Evolutionary conservation across 768 basidiomycete genomes (phyloP), one percentile per base, ranked within the genome.

Genomic region (Rhodotorula graminis): DNA sequence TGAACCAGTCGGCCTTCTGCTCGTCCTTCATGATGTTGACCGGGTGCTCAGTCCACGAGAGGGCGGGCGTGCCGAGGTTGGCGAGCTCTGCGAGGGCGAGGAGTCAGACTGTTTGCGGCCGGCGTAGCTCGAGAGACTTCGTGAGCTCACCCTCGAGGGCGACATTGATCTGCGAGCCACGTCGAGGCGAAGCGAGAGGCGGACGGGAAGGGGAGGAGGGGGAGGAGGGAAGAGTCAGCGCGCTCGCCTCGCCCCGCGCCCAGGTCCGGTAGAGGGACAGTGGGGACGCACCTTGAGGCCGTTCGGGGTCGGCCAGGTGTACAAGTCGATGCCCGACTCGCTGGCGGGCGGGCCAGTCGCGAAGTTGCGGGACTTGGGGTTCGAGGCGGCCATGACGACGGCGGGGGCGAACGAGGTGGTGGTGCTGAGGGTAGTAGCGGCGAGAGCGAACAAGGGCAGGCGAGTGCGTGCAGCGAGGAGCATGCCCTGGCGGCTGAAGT

Each of bases 1-100:
- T 63, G 67, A 61, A 68, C 63, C 60, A 91, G 0, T 85, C 85
- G 78, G 90, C 87, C 82, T 93, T 93, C 82, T 93, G 91, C n/a
- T 83, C 82, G 77, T 88, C 88, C 72, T 85, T 86, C 23, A 79
- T 80, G 73, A 93, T 83, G 69, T 86, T 82, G 75, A 93, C 84
- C 57, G 79, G 83, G 71, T 73, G 64, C 23, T 62, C 61, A 1
- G 57, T 69, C 42, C 37, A 73, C 25, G 57, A 25, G 72, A 69
- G 50, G 25, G 25, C 47, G 3, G 60, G 49, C 5, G 56, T 57
- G n/a, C 72, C 68, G 31, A 69, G 53, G 2, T 60, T 55, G 23
- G 60, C 59, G 27, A 73, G 50, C 29, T 73, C 72, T 70, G 63
- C 31, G 25, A 7, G 47, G 19, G 47, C 47, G 21, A 19, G 15